These are phyloP conservation scores for Spencermartinsiella ligniputridi DNA, from an alignment of 1,139 yeast genomes.

Conservation along the genomic window DNA sequence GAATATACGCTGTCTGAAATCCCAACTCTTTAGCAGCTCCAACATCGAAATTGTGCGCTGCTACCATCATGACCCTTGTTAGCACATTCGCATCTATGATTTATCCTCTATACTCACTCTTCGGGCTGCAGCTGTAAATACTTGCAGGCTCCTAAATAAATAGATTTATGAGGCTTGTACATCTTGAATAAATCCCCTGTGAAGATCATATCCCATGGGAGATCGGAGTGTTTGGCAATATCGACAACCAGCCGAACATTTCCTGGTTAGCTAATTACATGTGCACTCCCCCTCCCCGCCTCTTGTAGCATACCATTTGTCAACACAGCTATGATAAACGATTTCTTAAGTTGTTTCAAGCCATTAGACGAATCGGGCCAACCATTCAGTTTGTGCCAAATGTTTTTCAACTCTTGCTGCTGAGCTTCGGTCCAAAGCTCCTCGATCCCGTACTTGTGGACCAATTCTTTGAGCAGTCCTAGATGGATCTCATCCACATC, in stretches of 20 bases:
- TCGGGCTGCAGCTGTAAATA: not conserved
- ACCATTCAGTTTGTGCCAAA: not conserved
- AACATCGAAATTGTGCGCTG: not conserved
- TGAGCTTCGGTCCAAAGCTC: not conserved
- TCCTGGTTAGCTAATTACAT: not conserved
- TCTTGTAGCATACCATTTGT: not conserved
- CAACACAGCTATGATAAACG: not conserved
- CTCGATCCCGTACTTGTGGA: not conserved
- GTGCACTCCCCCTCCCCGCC: too few relatives aligned
- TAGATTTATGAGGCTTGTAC: not conserved
- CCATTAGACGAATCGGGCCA: not conserved
- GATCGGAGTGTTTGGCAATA: not conserved
- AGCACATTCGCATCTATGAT: not conserved
- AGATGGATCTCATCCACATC: not conserved
- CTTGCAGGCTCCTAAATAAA: not conserved
- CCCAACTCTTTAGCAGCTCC: not conserved
- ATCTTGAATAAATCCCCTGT: not conserved
- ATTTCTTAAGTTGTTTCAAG: not conserved
- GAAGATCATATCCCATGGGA: not conserved
- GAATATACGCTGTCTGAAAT: not conserved
- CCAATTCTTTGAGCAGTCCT: not conserved
- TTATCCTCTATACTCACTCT: not conserved
- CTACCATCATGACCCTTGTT: not conserved
- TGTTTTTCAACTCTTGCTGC: not conserved
- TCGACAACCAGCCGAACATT: not conserved